Percentiles rank a stretch among this genome's conserved stretches.
Evolutionary conservation across 1,284 basidiomycete species (phyloP).

Genomic region (Cystobasidium sp.): DNA sequence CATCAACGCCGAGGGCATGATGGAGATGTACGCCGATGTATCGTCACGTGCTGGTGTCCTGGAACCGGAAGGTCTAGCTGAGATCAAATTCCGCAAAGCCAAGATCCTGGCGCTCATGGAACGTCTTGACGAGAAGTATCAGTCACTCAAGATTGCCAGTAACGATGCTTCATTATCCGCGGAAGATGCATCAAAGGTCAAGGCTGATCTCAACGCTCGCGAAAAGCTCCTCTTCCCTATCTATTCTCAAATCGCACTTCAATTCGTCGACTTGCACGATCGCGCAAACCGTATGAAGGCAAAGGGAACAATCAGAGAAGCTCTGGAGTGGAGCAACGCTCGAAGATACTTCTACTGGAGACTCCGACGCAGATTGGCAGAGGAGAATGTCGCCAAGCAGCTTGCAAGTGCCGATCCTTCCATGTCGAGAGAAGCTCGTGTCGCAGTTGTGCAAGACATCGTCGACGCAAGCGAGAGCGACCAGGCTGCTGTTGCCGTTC

Average conservation of each 20-base stretch:
- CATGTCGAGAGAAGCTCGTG: conserved; percentile 52
- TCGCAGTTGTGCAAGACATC: conserved; percentile 51
- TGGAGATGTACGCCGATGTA: conserved; percentile 95
- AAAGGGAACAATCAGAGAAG: conserved; percentile 81
- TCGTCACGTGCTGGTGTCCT: conserved; percentile 95
- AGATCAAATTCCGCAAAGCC: conserved; percentile 72
- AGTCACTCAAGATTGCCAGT: conserved; percentile 76
- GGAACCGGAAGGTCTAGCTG: conserved; percentile 96
- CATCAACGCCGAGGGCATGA: conserved; percentile 89
- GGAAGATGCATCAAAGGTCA: conserved; percentile 73
- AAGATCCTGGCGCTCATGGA: conserved; percentile 91
- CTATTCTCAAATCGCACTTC: conserved; percentile 89
- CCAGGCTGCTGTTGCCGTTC: conserved; percentile 51
- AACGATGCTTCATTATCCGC: conserved; percentile 72
- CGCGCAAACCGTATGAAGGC: conserved; percentile 96
- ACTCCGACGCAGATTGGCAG: conserved; percentile 66
- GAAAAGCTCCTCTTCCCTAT: conserved; percentile 85
- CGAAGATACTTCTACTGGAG: conserved; percentile 93
- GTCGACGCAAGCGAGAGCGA: conserved; percentile 52
- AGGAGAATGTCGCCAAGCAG: conserved; percentile 55
- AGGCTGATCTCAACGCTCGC: conserved; percentile 71
- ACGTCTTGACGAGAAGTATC: conserved; percentile 84
- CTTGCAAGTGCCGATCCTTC: conserved; percentile 55
- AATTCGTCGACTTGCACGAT: conserved; percentile 93
- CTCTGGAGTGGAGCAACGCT: conserved; percentile 82